Conservation (phyloP, 2,329 filamentous ascomycete genomes). For the Cucurbitaria berberidis region DNA sequence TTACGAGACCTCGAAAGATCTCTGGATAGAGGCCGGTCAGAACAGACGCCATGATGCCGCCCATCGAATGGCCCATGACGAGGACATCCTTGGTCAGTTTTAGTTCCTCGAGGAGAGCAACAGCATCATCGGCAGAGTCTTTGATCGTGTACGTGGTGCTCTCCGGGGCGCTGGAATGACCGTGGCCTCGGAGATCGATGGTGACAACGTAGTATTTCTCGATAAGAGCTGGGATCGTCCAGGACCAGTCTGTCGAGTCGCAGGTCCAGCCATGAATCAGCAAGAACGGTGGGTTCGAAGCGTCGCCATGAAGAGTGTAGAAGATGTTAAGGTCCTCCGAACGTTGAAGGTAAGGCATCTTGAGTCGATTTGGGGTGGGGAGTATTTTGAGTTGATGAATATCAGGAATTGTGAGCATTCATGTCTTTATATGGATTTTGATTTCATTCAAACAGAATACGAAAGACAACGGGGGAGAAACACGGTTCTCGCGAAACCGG, state of each 20-base stretch:
- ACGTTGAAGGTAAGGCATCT: constrained; percentile 20
- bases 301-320: constrained; percentile 21
- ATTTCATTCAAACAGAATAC: background rate
- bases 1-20: constrained; percentile 14
- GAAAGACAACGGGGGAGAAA: background rate
- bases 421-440: background rate
- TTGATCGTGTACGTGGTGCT: constrained; percentile 7
- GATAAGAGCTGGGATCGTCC: constrained; percentile 21
- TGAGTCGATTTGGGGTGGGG: background rate
- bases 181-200: constrained; percentile 24
- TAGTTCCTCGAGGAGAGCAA: constrained; percentile 16
- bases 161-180: constrained; percentile 17
- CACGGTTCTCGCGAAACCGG: background rate
- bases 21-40: constrained; percentile 15
- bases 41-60: constrained; percentile 13
- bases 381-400: background rate
- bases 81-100: constrained; percentile 7
- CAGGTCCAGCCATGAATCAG: constrained; percentile 26
- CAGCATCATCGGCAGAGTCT: constrained; percentile 10
- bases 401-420: background rate
- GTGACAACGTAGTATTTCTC: constrained; percentile 20
- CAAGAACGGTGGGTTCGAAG: constrained; percentile 16
- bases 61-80: constrained; percentile 22
- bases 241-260: constrained; percentile 25
- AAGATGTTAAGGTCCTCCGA: constrained; percentile 18